phyloP scores from a whole-genome alignment of 768 basidiomycete species.

The Xanthoconium stramineum region DNA sequence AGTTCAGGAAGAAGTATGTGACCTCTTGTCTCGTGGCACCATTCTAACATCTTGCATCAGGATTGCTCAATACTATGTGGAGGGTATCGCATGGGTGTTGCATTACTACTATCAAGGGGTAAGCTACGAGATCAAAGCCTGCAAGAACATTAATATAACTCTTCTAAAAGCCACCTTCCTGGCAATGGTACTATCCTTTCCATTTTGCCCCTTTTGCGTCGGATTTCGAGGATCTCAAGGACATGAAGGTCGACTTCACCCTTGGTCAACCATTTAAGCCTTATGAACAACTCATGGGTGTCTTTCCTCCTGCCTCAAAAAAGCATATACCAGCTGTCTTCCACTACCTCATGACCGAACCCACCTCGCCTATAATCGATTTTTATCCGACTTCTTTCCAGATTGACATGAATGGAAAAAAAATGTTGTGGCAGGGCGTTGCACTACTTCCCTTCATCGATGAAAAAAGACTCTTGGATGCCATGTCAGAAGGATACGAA shows the following conservation, averaged over 20 bases:
- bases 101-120: conserved; percentile 99
- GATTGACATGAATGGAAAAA: conserved; percentile 99
- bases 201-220: conserved; percentile 98
- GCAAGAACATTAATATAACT: conserved; percentile 18
- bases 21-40: neutral
- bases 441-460: conserved; percentile 97
- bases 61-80: conserved; percentile 79
- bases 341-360: conserved; percentile 82
- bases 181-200: conserved; percentile 99
- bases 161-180: conserved; percentile 71
- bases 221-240: conserved; percentile 79
- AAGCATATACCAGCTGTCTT: conserved; percentile 84
- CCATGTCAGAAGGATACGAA: conserved; percentile 68
- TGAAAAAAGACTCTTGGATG: conserved; percentile 72
- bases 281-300: conserved; percentile 97
- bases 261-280: conserved; percentile 90
- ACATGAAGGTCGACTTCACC: conserved; percentile 78
- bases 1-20: conserved; percentile 71
- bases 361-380: conserved; percentile 89
- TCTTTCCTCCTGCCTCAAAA: conserved; percentile 88
- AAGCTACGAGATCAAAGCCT: conserved; percentile 24
- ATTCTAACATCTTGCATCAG: conserved; percentile 37
- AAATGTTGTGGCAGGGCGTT: conserved; percentile 99
- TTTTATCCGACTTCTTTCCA: conserved; percentile 93
- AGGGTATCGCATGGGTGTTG: conserved; percentile 94